Conservation (phyloP, 2,329 filamentous ascomycete species). For the Cercospora sp. region DNA sequence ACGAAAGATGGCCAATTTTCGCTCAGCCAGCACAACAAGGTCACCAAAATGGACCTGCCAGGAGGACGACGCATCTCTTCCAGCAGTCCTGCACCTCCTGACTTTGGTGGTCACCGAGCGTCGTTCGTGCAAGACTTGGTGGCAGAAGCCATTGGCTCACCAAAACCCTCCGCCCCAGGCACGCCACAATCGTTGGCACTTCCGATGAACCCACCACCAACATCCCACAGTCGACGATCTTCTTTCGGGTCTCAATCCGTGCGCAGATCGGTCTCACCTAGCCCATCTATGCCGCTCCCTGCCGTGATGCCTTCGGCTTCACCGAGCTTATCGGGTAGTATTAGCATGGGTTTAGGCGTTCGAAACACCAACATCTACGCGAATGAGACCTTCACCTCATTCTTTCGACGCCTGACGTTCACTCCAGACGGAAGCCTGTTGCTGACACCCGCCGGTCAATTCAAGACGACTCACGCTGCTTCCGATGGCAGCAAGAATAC, state of each 20-base stretch:
- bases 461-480: slow-evolving; percentile 74
- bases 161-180: slow-evolving; percentile 85
- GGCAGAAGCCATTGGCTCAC: slow-evolving; percentile 69
- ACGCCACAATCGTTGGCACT: slow-evolving; percentile 86
- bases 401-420: slow-evolving; percentile 91
- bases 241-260: slow-evolving; percentile 78
- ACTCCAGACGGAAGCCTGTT: slow-evolving; percentile 92
- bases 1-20: slow-evolving; percentile 96
- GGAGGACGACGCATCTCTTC: slow-evolving; percentile 84
- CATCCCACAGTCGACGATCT: slow-evolving; percentile 90
- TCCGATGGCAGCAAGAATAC: slow-evolving; percentile 70
- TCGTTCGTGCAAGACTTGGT: slow-evolving; percentile 61
- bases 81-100: slow-evolving; percentile 86
- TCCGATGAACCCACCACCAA: slow-evolving; percentile 93
- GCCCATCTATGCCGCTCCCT: slow-evolving; percentile 72
- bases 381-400: slow-evolving; percentile 95
- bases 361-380: slow-evolving; percentile 90
- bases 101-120: slow-evolving; percentile 60
- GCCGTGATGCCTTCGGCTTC: slow-evolving; percentile 95
- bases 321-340: slow-evolving; percentile 69
- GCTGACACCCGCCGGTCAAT: slow-evolving; percentile 92
- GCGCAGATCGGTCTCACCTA: slow-evolving; percentile 80
- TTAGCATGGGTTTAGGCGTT: slow-evolving; percentile 54
- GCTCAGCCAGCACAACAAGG: slow-evolving; percentile 72
- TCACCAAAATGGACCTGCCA: slow-evolving; percentile 92